Evolutionary conservation across 108 stramenopile species (phyloP).

Genomic region (Cylindrotheca closterium): DNA sequence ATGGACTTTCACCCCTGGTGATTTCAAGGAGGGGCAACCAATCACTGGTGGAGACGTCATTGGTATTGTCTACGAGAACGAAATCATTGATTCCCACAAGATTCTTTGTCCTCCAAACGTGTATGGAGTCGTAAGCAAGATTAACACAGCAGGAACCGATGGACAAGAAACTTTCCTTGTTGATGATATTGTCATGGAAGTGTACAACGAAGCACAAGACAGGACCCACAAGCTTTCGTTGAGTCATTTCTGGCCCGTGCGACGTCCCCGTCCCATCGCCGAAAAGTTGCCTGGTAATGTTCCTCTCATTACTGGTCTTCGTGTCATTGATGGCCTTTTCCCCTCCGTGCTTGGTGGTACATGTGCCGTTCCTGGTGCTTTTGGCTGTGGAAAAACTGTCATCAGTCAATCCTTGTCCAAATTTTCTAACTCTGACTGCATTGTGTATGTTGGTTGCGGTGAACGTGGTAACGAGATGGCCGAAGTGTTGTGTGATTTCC

Average conservation of each 20-base stretch:
- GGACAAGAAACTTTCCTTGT: constrained; percentile 91
- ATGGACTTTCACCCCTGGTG: constrained; percentile 93
- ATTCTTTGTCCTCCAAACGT: constrained; percentile 99
- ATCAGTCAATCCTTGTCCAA: constrained; percentile 99
- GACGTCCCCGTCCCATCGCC: constrained; percentile 94
- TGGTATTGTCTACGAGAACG: constrained; percentile 97
- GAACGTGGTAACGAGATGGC: constrained; percentile 99
- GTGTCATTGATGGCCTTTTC: constrained; percentile 99
- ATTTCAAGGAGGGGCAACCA: constrained; percentile 91
- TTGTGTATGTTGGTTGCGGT: constrained; percentile 95
- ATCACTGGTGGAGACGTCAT: constrained; percentile 95
- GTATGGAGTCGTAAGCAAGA: constrained; percentile 94
- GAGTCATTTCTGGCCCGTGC: constrained; percentile 99
- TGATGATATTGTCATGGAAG: constrained; percentile 98
- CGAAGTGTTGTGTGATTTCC: constrained; percentile 99
- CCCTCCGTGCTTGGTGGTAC: constrained; percentile 99
- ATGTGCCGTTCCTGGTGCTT: constrained; percentile 99
- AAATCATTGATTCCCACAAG: constrained; percentile 96
- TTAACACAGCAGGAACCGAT: constrained; percentile 93
- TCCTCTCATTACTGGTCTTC: constrained; percentile 98
- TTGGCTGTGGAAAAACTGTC: constrained; percentile 99
- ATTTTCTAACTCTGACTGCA: constrained; percentile 96
- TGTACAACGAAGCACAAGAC: constrained; percentile 89
- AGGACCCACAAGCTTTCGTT: constrained; percentile 88
- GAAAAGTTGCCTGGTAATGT: constrained; percentile 98